Base-by-base conservation (phyloP, 768 basidiomycete genomes). In the Tremella fuciformis region DNA sequence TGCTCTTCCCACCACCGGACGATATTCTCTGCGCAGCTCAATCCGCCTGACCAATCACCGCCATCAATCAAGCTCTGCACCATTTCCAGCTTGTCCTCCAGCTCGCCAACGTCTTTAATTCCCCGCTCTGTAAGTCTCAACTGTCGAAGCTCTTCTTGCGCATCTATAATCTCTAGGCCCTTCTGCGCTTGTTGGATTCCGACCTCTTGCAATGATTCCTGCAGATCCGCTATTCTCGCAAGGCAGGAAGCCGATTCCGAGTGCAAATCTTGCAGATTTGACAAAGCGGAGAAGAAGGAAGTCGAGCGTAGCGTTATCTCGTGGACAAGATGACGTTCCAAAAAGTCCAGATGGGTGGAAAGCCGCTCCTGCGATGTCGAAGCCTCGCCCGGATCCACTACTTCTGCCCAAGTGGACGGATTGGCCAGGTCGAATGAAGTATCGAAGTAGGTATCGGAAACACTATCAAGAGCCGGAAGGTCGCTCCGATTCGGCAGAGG, bases 201-300 rank as follows among this genome's bases (percentile, higher is more conserved):
- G 1, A 94, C 86, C 21, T 88, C 85, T 42, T 80, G 80, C 13
- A 99, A 81, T 51, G 89, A 82, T 0, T 76, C 72, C 21, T 89
- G 88, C 4, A 98, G 81, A 24, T 84, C 81, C 8, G 82, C 80
- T 59, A 97, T 89, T 47, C 88, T 85, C 44, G 81, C 78, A 6
- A 98, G 81, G 69, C 92, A 93, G 49, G 85, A 83, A 49, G 87
- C 83, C 0, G 91, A 93, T 73, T 96, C 91, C 4, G 88, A 84
- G 70, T 92, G 91, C 11, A 99, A 83, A 62, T 91, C 88, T 69
- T 96, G 89, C 8, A 99, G 81, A 76, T 99, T 99, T 7, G 91
- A 84, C 38, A 99, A 83, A 7, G 96, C 96, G 3, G 93, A 87
- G 69, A 98, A 99, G 83, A 99, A 99, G 1, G 91, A 91, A 0